Evolutionary conservation across 2,329 filamentous ascomycete genomes (phyloP), one percentile per base, ranked within the genome.

Genomic region (Colletotrichum lini): DNA sequence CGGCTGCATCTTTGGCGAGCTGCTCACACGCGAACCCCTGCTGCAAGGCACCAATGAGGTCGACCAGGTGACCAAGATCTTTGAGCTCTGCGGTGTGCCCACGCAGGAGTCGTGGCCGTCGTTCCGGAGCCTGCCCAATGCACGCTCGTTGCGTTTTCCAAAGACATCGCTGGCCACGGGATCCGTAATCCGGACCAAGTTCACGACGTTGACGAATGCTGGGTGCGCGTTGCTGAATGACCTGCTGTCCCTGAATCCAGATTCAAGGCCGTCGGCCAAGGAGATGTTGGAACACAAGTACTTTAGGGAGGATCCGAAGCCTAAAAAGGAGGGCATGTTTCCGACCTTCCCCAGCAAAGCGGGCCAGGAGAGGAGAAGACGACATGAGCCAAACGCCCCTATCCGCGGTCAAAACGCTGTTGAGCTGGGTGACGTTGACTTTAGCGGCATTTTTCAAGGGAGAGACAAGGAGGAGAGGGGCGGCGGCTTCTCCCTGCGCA

Each of bases 291-390:
- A 87, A 58, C 94, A 98, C 80, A 86, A 90, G 45, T 99, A 97
- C 81, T 99, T 99, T 81, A 86, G 81, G 21, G 95, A 98, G 82
- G 93, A 97, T 75, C 96, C 96, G 0, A 93, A 93, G 72, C 94
- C 95, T 1, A 98, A 98, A 83, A 91, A 92, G 9, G 93, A 94
- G 79, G 93, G 92, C 76, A 92, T 99, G 91, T 98, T 99, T 79
- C 96, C 96, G 2, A 98, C 96, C 0, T 99, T 98, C 80, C 96
- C 96, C 0, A 96, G 93, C 76, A 98, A 97, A 81, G 96, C 96
- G 0, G 94, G 95, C 1, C 93, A 96, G 85, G 96, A 99, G 85
- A 92, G 91, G 78, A 86, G 95, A 75, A 86, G 94, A 74, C 86
- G 89, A 47, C 86, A 89, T 71, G 90, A 91, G 72, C 96, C 96